phyloP scores from a whole-genome alignment of 495 filamentous ascomycete species.

The Pyrenula aspistea region DNA sequence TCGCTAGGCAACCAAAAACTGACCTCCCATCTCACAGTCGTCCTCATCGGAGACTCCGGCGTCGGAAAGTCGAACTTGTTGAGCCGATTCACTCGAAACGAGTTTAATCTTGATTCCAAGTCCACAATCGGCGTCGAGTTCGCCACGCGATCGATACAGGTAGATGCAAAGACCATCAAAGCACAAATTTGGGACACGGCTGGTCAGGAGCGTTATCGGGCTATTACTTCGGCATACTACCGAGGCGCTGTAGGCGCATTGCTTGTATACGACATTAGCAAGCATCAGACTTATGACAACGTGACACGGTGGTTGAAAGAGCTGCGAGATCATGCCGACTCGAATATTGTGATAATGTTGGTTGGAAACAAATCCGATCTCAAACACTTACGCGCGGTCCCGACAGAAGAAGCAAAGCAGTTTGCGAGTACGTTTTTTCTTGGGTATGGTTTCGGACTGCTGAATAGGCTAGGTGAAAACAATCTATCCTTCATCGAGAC shows the following conservation, averaged over 20 bases:
- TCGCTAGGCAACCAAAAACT: slow-evolving; percentile 4
- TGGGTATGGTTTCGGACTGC: slow-evolving; percentile 1
- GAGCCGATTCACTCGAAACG: slow-evolving; percentile 98
- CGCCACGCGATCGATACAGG: slow-evolving; percentile 95
- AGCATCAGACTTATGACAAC: slow-evolving; percentile 98
- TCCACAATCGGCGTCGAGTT: slow-evolving; percentile 99
- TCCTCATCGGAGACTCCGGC: slow-evolving; percentile 96
- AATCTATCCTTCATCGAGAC: slow-evolving; percentile 98
- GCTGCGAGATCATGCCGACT: slow-evolving; percentile 93
- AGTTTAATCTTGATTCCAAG: slow-evolving; percentile 99
- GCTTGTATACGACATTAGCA: slow-evolving; percentile 98
- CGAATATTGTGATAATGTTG: slow-evolving; percentile 99
- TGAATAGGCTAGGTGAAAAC: slow-evolving; percentile 62
- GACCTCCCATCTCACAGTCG: slow-evolving; percentile 46
- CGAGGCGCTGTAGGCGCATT: slow-evolving; percentile 94
- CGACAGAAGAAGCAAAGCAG: slow-evolving; percentile 94
- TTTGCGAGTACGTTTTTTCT: slow-evolving; percentile 77
- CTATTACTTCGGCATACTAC: slow-evolving; percentile 98
- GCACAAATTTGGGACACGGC: slow-evolving; percentile 99
- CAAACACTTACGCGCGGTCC: slow-evolving; percentile 91
- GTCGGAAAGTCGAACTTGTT: slow-evolving; percentile 99
- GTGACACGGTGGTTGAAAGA: slow-evolving; percentile 99
- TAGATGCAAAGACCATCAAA: slow-evolving; percentile 99
- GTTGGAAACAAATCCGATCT: slow-evolving; percentile 99
- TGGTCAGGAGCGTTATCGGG: slow-evolving; percentile 96